phyloP scores from a whole-genome alignment of 1,284 basidiomycete genomes.

The Cutaneotrichosporon arboriforme region DNA sequence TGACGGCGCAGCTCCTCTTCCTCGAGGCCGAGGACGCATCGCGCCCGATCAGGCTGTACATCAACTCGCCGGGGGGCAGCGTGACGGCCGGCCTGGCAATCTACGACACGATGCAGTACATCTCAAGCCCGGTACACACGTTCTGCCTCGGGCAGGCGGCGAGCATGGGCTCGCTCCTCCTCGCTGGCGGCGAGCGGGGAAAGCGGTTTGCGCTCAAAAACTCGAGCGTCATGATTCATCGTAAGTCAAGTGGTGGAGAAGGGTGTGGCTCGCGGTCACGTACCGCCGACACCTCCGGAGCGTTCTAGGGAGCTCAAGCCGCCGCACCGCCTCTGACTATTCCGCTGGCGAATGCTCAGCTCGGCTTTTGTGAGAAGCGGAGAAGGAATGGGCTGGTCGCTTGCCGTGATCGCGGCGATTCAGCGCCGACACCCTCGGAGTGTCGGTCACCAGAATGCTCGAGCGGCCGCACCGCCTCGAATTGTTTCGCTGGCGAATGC shows the following conservation, averaged over 20 bases:
- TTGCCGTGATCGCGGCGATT: too few relatives aligned
- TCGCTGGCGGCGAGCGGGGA: conserved; percentile 77
- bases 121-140: conserved; percentile 86
- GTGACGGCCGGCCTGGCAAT: conserved; percentile 90
- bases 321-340: too few relatives aligned
- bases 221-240: conserved; percentile 93
- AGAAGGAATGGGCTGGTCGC: too few relatives aligned
- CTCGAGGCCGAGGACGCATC: conserved; percentile 87
- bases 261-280: too few relatives aligned
- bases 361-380: too few relatives aligned
- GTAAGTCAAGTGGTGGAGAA: conserved; percentile 53
- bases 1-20: conserved; percentile 84
- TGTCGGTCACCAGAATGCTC: too few relatives aligned
- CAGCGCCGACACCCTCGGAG: too few relatives aligned
- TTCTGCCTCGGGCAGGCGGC: conserved; percentile 90
- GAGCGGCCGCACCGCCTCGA: too few relatives aligned
- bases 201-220: conserved; percentile 84
- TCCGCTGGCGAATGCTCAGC: too few relatives aligned
- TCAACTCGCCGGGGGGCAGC: conserved; percentile 89
- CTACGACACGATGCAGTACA: conserved; percentile 85
- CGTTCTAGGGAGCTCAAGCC: too few relatives aligned
- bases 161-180: conserved; percentile 84
- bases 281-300: too few relatives aligned
- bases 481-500: too few relatives aligned
- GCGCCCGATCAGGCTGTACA: conserved; percentile 87